phyloP scores from a whole-genome alignment of 768 basidiomycete species.

The Russula sp. region DNA sequence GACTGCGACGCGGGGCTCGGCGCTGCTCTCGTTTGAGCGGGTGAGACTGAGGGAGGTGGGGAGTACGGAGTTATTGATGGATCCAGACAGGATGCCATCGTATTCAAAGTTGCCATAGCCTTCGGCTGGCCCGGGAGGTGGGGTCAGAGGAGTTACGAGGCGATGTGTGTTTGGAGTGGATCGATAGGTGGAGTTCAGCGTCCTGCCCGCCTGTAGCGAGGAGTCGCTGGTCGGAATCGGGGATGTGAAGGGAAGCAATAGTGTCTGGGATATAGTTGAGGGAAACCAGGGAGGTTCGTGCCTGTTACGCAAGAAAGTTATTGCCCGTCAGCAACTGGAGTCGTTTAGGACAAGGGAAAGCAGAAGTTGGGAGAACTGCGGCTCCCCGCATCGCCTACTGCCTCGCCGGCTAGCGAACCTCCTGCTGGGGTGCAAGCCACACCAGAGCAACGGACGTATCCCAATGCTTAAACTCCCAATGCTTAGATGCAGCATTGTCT shows the following conservation, averaged over 20 bases:
- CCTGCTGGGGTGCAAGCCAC: too few relatives aligned
- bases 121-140: conserved; percentile 20
- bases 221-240: conserved; percentile 48
- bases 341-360: neutral
- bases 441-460: too few relatives aligned
- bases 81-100: conserved; percentile 48
- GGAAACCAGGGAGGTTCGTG: conserved; percentile 44
- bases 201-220: conserved; percentile 74
- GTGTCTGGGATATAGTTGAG: conserved; percentile 59
- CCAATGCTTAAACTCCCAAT: too few relatives aligned
- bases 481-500: too few relatives aligned
- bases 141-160: conserved; percentile 10
- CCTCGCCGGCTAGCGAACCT: too few relatives aligned
- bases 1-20: conserved; percentile 71
- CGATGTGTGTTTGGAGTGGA: conserved; percentile 31
- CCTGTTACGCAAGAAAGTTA: conserved; percentile 16
- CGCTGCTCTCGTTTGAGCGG: conserved; percentile 53
- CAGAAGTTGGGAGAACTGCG: neutral
- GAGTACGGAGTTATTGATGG: conserved; percentile 80
- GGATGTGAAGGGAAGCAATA: conserved; percentile 49
- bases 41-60: conserved; percentile 60
- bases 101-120: conserved; percentile 54
- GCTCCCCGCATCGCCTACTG: neutral
- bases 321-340: too few relatives aligned
- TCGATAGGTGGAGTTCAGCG: conserved; percentile 62